Evolutionary conservation across 1,284 basidiomycete genomes (phyloP), one percentile per base, ranked within the genome.

Genomic region (Fomitopsis betulina): DNA sequence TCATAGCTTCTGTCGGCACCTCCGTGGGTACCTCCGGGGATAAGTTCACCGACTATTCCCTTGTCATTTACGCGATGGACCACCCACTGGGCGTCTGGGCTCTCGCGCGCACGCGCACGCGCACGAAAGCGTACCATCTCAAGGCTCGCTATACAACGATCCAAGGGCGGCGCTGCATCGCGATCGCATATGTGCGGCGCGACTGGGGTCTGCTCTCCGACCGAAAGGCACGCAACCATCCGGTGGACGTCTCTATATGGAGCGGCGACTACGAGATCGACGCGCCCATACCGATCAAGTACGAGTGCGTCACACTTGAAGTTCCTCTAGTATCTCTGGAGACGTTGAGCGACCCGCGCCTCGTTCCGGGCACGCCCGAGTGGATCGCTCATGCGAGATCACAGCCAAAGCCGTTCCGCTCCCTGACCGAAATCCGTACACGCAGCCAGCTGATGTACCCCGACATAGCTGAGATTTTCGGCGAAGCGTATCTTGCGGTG

Each of bases 71-170:
- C 62, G 75, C 76, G 25, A 70, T 90, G 60, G 87, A 89, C 65
- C 79, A 84, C 57, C 77, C 78, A 43, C 71, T 68, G 64, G 73
- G 53, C 79, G 77, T 15, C 74, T 77, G 7, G 74, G 75, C 81
- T 0, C 62, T 90, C 57, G 81, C 83, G 1, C 79, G 80, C 51
- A 68, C 79, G 19, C 72, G 73, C 0, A 83, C 81, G 1, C 69
- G 70, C 32, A 73, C 74, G 33, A 86, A 83, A 66, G 83, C 84
- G 0, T 87, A 82, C 65, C 73, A 80, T 40, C 61, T 90, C 2
- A 77, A 82, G 60, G 87, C 85, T 13, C 85, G 82, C 66, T 89
- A 88, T 63, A 79, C 86, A 75, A 75, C 72, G 13, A 70, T 78
- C 59, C 65, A 76, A 17, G 75, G 74, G 1, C 68, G 70, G 25